These are phyloP conservation scores for Cryptosporidium bovis DNA, from an alignment of 169 alveolate genomes.

Conservation along the genomic window DNA sequence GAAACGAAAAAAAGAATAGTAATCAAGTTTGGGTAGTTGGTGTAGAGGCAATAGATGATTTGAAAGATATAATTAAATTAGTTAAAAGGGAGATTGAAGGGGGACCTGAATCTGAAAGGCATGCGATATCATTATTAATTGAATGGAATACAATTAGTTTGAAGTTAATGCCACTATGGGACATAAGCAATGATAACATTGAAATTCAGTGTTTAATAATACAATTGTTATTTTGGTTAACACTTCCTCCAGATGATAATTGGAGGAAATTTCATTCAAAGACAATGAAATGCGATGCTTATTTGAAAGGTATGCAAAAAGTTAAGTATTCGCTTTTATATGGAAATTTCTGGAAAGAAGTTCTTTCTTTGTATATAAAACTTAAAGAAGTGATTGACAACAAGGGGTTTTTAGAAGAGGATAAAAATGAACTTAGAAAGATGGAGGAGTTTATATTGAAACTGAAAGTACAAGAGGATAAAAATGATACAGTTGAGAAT, in stretches of 20 bases:
- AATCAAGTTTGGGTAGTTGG: conserved; percentile 69
- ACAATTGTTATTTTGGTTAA: conserved; percentile 62
- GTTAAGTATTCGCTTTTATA: conserved; percentile 41
- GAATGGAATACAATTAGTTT: conserved; percentile 59
- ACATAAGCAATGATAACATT: conserved; percentile 26
- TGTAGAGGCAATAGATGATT: conserved; percentile 57
- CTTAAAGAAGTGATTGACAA: conserved; percentile 33
- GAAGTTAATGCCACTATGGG: conserved; percentile 59
- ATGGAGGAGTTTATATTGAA: conserved; percentile 16
- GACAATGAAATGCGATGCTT: conserved; percentile 41
- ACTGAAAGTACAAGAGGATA: conserved; percentile 29
- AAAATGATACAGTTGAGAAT: neutral
- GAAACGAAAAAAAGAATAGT: neutral
- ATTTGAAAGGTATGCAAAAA: conserved; percentile 40
- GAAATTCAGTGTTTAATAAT: conserved; percentile 61
- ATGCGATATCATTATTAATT: conserved; percentile 41
- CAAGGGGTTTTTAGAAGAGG: conserved; percentile 51
- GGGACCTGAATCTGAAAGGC: conserved; percentile 63
- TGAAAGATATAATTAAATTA: conserved; percentile 60
- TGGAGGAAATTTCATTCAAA: conserved; percentile 61
- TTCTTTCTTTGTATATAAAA: conserved; percentile 27
- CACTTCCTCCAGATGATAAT: conserved; percentile 65
- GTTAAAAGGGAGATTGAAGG: conserved; percentile 64
- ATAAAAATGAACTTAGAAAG: conserved; percentile 10
- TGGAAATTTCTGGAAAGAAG: conserved; percentile 35